A percentile compares a stretch with the other conserved stretches of the same genome.
Conservation (phyloP, 2,329 filamentous ascomycete genomes). For the Nemania abortiva region DNA sequence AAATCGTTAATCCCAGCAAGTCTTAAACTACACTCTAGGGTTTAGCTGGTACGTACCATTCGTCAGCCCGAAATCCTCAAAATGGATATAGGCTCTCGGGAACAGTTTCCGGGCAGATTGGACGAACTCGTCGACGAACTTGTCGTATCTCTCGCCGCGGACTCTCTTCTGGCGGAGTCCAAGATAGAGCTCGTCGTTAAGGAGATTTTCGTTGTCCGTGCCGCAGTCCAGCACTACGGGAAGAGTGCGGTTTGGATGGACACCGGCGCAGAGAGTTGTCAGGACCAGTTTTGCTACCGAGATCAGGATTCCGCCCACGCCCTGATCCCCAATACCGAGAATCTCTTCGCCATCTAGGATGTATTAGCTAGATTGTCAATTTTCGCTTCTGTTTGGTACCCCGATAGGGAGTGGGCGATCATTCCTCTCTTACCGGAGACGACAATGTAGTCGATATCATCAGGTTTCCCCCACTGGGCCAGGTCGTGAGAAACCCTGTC, state of each 20-base stretch:
- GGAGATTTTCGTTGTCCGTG: constrained; percentile 81
- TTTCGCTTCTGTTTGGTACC: neutral
- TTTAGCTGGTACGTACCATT: constrained; percentile 64
- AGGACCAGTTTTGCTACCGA: constrained; percentile 85
- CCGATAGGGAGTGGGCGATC: neutral
- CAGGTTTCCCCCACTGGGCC: constrained; percentile 73
- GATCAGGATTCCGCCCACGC: constrained; percentile 85
- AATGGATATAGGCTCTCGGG: constrained; percentile 86
- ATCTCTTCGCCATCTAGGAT: constrained; percentile 73
- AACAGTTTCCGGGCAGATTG: constrained; percentile 74
- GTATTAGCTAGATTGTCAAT: constrained; percentile 36
- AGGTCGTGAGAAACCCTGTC: constrained; percentile 75
- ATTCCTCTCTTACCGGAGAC: constrained; percentile 72
- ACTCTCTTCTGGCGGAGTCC: constrained; percentile 76
- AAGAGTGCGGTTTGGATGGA: constrained; percentile 82
- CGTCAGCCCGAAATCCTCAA: constrained; percentile 85
- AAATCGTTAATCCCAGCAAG: neutral
- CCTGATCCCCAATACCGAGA: constrained; percentile 89
- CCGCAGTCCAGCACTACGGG: constrained; percentile 89
- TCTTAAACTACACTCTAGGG: neutral
- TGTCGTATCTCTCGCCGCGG: constrained; percentile 78
- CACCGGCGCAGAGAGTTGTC: constrained; percentile 86
- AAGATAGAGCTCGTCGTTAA: constrained; percentile 83
- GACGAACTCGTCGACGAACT: constrained; percentile 82
- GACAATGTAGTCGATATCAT: constrained; percentile 89